Evolutionary conservation across 2,329 filamentous ascomycete genomes (phyloP), one percentile per base, ranked within the genome.

Genomic region (Exophiala sp.): DNA sequence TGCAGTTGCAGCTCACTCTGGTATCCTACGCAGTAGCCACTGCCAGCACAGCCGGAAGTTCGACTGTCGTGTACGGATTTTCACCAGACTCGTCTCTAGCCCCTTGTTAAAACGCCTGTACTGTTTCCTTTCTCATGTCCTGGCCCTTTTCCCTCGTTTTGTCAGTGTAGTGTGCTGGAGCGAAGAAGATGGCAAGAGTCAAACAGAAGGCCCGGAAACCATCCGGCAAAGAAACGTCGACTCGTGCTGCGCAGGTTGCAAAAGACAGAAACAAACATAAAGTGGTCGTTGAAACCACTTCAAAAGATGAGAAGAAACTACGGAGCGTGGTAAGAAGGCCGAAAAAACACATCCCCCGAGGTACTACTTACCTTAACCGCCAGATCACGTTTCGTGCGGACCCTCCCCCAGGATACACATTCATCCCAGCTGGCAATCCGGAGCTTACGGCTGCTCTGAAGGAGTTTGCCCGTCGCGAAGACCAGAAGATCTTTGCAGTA

Each of bases 241-340:
- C 48, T 44, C 55, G 58, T 29, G 59, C 45, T 20, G 51, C 50
- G 10, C 61, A 61, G 45, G 47, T 58, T 42, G 57, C 59, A 56
- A 65, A 65, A 57, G 70, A 67, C 59, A 61, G 66, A 55, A 70
- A 69, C 53, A 75, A 71, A 54, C 74, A 84, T 68, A 84, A 83
- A 65, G 77, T 84, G 46, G 74, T 85, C 24, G 70, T 84, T 52
- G 79, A 83, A 65, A 75, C 73, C 12, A 71, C 84, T 42, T 77
- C 80, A 2, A 78, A 80, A 58, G 79, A 81, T 65, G 83, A 83
- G 69, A 82, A 79, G 65, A 84, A 81, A 63, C 72, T 84, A 43
- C 74, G 77, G 49, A 77, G 78, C 56, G 70, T 75, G 51, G 75
- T 78, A 70, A 65, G 75, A 70, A 41, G 41, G 32, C 49, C 29